Evolutionary conservation across 2,329 filamentous ascomycete species (phyloP), one percentile per base, ranked within the genome.

Genomic region (Trichoderma lentiforme): DNA sequence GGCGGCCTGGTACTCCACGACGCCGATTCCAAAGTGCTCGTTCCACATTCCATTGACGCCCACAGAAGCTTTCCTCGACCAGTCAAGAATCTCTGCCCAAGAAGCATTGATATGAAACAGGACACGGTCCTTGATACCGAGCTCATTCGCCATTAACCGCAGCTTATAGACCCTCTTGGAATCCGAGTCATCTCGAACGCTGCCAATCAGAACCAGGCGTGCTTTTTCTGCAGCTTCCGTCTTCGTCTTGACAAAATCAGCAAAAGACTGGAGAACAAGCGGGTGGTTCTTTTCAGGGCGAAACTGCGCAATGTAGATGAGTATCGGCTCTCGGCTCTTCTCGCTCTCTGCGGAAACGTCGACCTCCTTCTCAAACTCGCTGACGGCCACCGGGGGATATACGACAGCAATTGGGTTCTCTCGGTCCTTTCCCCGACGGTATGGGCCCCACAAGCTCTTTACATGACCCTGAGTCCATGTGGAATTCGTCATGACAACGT

Each of bases 1-100:
- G 0, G 96, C 96, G 4, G 96, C 96, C 80, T 98, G 95, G 79
- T 98, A 99, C 84, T 99, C 96, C 53, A 99, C 96, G 18, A 98
- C 95, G 1, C 96, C 96, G 72, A 99, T 99, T 26, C 96, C 96
- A 80, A 99, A 99, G 81, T 99, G 96, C 83, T 99, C 96, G 80
- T 98, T 98, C 95, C 96, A 99, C 96, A 99, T 99, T 78, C 93
- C 94, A 77, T 99, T 99, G 34, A 97, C 94, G 64, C 96, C 96
- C 2, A 99, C 89, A 21, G 90, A 95, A 4, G 92, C 91, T 74
- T 86, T 90, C 68, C 89, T 85, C 73, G 98, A 85, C 89, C 93
- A 94, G 36, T 92, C 87, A 11, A 98, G 85, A 68, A 99, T 93
- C 76, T 94, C 89, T 4, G 92, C 90, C 94, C 95, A 99, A 30